Evolutionary conservation across 2,329 filamentous ascomycete genomes (phyloP).

Genomic region (Colletotrichum caudatum): DNA sequence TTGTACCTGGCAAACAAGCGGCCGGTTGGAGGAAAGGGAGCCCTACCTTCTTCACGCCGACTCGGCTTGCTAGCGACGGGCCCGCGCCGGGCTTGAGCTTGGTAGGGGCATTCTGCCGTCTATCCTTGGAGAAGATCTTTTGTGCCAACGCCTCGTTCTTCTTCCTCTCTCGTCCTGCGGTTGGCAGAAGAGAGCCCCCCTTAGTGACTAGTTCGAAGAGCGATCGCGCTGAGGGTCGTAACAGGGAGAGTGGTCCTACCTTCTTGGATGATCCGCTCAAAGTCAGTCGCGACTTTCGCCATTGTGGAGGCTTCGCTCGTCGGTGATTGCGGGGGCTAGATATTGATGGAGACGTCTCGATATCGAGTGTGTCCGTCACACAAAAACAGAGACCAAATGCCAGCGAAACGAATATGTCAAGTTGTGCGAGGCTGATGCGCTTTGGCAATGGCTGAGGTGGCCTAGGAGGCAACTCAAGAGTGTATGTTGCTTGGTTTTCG

Average conservation of each 20-base stretch:
- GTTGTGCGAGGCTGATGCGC: neutral
- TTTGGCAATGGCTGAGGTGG: neutral
- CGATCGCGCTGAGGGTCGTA: neutral
- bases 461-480: neutral
- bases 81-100: constrained; percentile 59
- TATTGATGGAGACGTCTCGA: neutral
- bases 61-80: constrained; percentile 76
- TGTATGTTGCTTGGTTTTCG: neutral
- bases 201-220: constrained; percentile 19
- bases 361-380: neutral
- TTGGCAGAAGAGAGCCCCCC: neutral
- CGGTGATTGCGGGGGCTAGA: neutral
- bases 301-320: constrained; percentile 47
- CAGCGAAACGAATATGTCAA: neutral
- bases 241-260: constrained; percentile 51
- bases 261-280: constrained; percentile 67
- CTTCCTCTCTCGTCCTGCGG: constrained; percentile 73
- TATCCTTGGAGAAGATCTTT: constrained; percentile 75
- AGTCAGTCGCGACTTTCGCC: constrained; percentile 61
- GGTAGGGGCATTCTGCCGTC: constrained; percentile 67
- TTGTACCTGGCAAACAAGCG: constrained; percentile 16
- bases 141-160: constrained; percentile 79
- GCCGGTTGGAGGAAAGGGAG: neutral
- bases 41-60: constrained; percentile 78
- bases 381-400: neutral